Evolutionary conservation across 2,329 filamentous ascomycete species (phyloP).

Genomic region (Colletotrichum sp.): DNA sequence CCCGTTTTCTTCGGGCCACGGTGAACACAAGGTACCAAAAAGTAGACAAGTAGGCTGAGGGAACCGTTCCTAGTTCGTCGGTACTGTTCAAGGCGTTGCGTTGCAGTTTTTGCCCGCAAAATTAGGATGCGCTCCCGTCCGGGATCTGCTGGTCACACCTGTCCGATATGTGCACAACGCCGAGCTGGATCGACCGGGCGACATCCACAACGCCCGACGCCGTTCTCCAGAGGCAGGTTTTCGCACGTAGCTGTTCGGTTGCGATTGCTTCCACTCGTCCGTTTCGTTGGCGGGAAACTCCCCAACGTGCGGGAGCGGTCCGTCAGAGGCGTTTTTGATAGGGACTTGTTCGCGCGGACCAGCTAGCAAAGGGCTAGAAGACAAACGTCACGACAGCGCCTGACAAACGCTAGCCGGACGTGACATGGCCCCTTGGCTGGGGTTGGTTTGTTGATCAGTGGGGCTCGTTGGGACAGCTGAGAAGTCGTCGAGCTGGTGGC

Average conservation of each 20-base stretch:
- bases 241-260: neutral
- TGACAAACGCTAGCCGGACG: neutral
- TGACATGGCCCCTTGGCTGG: neutral
- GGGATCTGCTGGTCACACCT: neutral
- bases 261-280: neutral
- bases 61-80: neutral
- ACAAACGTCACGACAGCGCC: neutral
- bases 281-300: neutral
- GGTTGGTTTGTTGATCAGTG: slow-evolving; percentile 1
- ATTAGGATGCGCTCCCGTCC: slow-evolving; percentile 5
- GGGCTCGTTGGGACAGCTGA: neutral
- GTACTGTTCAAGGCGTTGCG: neutral
- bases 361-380: neutral
- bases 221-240: neutral
- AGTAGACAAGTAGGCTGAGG: neutral
- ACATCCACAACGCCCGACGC: neutral
- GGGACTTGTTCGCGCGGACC: neutral
- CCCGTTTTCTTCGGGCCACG: neutral
- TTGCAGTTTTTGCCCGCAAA: neutral
- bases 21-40: neutral
- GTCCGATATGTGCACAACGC: neutral
- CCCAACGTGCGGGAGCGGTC: neutral
- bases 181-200: neutral
- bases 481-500: neutral
- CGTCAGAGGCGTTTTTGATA: neutral